Base-by-base conservation (phyloP, 768 basidiomycete species). In the Leccinum variicolor region DNA sequence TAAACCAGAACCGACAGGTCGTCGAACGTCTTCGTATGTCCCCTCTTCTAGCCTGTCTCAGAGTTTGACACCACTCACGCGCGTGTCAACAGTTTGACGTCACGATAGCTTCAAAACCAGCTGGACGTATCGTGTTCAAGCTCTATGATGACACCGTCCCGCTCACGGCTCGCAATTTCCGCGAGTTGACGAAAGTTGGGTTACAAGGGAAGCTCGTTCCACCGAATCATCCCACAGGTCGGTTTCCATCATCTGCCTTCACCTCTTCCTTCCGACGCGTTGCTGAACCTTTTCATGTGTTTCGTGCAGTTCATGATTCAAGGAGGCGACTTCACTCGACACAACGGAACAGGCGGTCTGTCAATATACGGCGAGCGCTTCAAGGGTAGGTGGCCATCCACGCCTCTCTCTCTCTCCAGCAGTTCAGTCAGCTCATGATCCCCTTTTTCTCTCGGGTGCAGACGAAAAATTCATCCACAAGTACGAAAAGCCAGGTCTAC, bases 311-410 rank as follows among this genome's bases (percentile, higher is more conserved):
- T 90, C 76, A 93, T 93, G 91, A 72, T 89, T 48, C 92, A 93
- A 71, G 92, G 90, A 25, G 92, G 92, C 25, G 92, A 94, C 74
- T 92, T 93, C 73, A 91, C 89, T 29, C 68, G 74, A 10, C 78
- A 82, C 61, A 83, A 92, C 60, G 89, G 89, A 14, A 92, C 88
- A 0, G 90, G 92, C 33, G 90, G 90, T n/a, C 80, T 85, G 71
- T 92, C 89, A 14, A 92, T 93, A 69, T 95, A 92, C 64, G 93
- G 92, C 33, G 79, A 82, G 57, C 86, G 84, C 68, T 94, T 95
- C 73, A 72, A 77, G 45, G 84, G 90, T 90, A 43, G 50, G 83
- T 67, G 8, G 7, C 19, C 21, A 6, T 36, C 9, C 29, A n/a
- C 15, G 4, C 29, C 11, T 21, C 25, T 17, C 17, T 11, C 0